These are phyloP conservation scores for Chlamydomonas schloesseri DNA, from an alignment of 139 green algal genomes.

Conservation along the genomic window DNA sequence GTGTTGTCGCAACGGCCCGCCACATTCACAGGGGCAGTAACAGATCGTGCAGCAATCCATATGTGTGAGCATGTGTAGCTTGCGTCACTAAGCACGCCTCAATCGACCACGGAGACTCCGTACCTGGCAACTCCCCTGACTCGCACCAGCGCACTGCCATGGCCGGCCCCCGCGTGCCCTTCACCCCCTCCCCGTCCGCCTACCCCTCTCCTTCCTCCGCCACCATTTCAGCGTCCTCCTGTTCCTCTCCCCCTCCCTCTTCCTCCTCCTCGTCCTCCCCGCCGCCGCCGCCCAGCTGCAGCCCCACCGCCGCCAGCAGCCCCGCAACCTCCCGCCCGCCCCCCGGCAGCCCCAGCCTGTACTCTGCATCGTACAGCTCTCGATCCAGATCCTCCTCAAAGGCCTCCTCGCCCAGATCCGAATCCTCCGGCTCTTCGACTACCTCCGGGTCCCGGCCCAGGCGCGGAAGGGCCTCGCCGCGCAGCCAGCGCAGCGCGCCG, in stretches of 20 bases:
- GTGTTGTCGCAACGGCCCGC: too few species aligned
- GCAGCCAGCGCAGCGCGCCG: conserved; percentile 4
- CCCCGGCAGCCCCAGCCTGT: not conserved
- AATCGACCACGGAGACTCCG: too few species aligned
- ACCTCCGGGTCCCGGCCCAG: conserved; percentile 10
- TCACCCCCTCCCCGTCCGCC: too few species aligned
- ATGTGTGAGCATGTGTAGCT: too few species aligned
- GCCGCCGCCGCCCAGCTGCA: not conserved
- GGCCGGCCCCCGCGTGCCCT: too few species aligned
- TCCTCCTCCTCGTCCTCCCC: not conserved
- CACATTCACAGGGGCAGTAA: too few species aligned
- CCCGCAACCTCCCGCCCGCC: not conserved
- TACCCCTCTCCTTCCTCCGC: too few species aligned
- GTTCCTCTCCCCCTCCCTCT: not conserved
- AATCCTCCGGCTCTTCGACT: conserved; percentile 26
- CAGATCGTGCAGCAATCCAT: too few species aligned
- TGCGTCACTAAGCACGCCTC: too few species aligned
- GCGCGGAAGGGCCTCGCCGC: not conserved
- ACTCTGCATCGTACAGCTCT: not conserved
- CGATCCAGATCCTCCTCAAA: not conserved
- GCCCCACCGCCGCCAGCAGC: not conserved
- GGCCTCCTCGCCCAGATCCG: not conserved
- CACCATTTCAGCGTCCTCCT: too few species aligned
- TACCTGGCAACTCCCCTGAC: too few species aligned
- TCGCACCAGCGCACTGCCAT: too few species aligned